A percentile compares a stretch with the other conserved stretches of the same genome.
phyloP scores from a whole-genome alignment of 192 early-diverging fungal genomes.

The Phycomyces blakesleeanus region DNA sequence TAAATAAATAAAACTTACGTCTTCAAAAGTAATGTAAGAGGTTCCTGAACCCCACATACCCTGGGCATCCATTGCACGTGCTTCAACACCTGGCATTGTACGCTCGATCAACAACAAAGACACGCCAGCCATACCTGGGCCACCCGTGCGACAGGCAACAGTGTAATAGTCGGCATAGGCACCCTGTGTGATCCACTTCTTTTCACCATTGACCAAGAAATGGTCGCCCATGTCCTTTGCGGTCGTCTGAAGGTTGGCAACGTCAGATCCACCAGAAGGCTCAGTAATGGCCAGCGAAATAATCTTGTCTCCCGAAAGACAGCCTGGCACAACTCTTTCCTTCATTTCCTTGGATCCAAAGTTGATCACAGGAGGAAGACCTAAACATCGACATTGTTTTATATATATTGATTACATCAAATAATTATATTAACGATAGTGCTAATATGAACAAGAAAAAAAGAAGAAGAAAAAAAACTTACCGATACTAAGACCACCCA shows the following conservation, averaged over 20 bases:
- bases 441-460: too few species aligned
- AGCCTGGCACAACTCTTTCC: conserved; percentile 57
- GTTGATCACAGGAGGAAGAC: conserved; percentile 67
- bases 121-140: conserved; percentile 72
- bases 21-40: conserved; percentile 76
- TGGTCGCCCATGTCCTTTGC: conserved; percentile 69
- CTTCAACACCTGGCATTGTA: conserved; percentile 65
- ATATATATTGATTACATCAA: too few species aligned
- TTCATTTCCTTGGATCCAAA: conserved; percentile 68
- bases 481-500: conserved; percentile 61
- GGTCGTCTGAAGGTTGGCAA: conserved; percentile 64
- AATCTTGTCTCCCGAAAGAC: conserved; percentile 66
- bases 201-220: conserved; percentile 80
- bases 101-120: conserved; percentile 72
- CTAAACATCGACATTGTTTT: too few species aligned
- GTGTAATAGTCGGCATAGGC: conserved; percentile 83
- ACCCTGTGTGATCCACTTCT: conserved; percentile 83
- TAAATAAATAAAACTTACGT: too few species aligned
- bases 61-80: conserved; percentile 76
- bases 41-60: conserved; percentile 78
- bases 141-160: conserved; percentile 74
- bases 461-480: too few species aligned
- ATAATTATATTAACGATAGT: too few species aligned
- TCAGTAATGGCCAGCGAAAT: conserved; percentile 83
- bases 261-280: conserved; percentile 67